Conservation (phyloP, 2,329 filamentous ascomycete species). For the Alternaria panax region DNA sequence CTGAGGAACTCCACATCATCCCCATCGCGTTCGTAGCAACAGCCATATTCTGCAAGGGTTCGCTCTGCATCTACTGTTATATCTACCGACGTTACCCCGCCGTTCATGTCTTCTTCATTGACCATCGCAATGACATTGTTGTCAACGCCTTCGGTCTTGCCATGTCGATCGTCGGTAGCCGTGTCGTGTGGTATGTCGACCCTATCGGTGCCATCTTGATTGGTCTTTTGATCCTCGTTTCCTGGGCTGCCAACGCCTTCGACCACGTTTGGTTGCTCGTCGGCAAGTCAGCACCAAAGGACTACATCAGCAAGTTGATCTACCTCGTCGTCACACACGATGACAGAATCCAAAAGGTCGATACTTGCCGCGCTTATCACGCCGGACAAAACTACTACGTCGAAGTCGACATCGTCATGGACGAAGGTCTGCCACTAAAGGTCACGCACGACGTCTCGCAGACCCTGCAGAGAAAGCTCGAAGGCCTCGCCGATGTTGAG, state of each 20-base stretch:
- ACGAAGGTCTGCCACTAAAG: slow-evolving; percentile 62
- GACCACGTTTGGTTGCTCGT: slow-evolving; percentile 69
- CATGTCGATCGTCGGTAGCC: slow-evolving; percentile 63
- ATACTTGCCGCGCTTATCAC: slow-evolving; percentile 68
- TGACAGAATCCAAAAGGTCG: slow-evolving; percentile 63
- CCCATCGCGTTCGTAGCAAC: slow-evolving; percentile 61
- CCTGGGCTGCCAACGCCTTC: slow-evolving; percentile 67
- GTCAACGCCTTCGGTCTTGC: slow-evolving; percentile 64
- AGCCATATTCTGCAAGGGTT: slow-evolving; percentile 60
- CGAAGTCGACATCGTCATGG: slow-evolving; percentile 69
- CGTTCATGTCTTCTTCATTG: slow-evolving; percentile 65
- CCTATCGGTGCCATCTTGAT: slow-evolving; percentile 68
- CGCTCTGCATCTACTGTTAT: slow-evolving; percentile 64
- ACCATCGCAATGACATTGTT: slow-evolving; percentile 65
- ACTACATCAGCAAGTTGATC: slow-evolving; percentile 64
- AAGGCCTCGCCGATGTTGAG: slow-evolving; percentile 55
- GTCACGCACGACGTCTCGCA: slow-evolving; percentile 68
- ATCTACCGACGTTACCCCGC: slow-evolving; percentile 62
- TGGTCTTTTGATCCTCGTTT: slow-evolving; percentile 67
- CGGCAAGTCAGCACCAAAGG: slow-evolving; percentile 66
- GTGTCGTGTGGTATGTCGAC: slow-evolving; percentile 66
- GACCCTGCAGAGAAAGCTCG: slow-evolving; percentile 66
- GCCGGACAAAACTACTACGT: slow-evolving; percentile 69
- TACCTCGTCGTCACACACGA: slow-evolving; percentile 65
- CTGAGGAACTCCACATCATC: slow-evolving; percentile 59